Conservation (phyloP, 1,139 yeast species). For the Saccharomyces uvarum region DNA sequence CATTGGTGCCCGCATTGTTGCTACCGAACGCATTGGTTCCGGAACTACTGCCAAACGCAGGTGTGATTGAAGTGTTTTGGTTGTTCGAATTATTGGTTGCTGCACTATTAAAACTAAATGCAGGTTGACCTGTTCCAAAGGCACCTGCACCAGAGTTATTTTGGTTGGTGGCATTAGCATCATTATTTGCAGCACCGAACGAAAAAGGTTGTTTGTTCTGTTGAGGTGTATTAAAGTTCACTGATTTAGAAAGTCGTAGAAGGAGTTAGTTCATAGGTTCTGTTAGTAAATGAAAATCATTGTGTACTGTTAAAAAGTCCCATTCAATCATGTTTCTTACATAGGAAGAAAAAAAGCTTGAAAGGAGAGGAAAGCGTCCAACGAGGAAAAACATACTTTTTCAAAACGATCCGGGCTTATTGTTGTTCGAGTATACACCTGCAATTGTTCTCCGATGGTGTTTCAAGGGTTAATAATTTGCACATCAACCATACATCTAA, state of each 20-base stretch:
- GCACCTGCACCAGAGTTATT: neutral
- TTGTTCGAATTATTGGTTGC: neutral
- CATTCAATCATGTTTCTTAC: neutral
- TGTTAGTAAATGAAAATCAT: neutral
- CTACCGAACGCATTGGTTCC: slow-evolving; percentile 1
- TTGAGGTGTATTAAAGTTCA: neutral
- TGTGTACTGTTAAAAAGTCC: neutral
- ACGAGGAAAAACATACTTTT: neutral
- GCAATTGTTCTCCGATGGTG: neutral
- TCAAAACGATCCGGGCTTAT: neutral
- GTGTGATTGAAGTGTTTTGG: neutral
- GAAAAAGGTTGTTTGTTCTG: slow-evolving; percentile 1
- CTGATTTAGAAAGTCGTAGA: neutral
- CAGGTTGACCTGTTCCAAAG: neutral
- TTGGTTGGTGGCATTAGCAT: neutral
- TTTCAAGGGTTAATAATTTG: neutral
- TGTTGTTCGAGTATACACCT: neutral
- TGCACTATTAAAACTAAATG: neutral
- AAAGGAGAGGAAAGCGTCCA: neutral
- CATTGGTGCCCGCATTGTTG: neutral
- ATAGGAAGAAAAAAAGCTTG: neutral
- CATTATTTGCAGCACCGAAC: slow-evolving; percentile 1
- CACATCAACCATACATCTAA: neutral
- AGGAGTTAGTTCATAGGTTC: neutral
- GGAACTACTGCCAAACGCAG: neutral